phyloP scores from a whole-genome alignment of 2,329 filamentous ascomycete species.

The Colletotrichum scovillei region DNA sequence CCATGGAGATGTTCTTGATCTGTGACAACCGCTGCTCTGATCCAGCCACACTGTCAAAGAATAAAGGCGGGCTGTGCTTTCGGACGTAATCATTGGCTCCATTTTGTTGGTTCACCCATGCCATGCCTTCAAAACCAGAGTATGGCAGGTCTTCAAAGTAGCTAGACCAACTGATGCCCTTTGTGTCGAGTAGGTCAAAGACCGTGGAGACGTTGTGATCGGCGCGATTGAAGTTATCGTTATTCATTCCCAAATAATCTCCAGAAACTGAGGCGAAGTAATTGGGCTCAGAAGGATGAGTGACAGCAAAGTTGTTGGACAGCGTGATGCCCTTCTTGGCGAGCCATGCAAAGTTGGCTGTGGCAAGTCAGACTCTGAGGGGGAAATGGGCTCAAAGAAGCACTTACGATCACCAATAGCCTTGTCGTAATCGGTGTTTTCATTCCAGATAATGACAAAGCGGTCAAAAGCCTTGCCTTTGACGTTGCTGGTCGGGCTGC shows the following conservation, averaged over 20 bases:
- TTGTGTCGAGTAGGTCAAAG: constrained; percentile 74
- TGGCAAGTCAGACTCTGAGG: neutral
- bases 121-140: constrained; percentile 75
- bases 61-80: constrained; percentile 79
- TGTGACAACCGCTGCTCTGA: constrained; percentile 69
- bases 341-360: constrained; percentile 43
- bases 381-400: too few relatives aligned
- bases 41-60: constrained; percentile 73
- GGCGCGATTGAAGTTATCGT: constrained; percentile 69
- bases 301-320: constrained; percentile 60
- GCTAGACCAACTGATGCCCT: too few relatives aligned
- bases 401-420: constrained; percentile 65
- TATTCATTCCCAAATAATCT: constrained; percentile 72
- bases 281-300: constrained; percentile 76
- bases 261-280: constrained; percentile 72
- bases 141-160: constrained; percentile 74
- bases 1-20: constrained; percentile 76
- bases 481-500: constrained; percentile 71
- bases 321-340: constrained; percentile 46
- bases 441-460: constrained; percentile 79
- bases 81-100: constrained; percentile 82
- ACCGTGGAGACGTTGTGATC: constrained; percentile 73
- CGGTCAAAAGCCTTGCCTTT: constrained; percentile 80
- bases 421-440: constrained; percentile 78
- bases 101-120: constrained; percentile 73